A percentile compares a stretch with the other conserved stretches of the same genome.
Evolutionary conservation across 352 stramenopile genomes (phyloP).

Genomic region (Phytophthora agathidicida): DNA sequence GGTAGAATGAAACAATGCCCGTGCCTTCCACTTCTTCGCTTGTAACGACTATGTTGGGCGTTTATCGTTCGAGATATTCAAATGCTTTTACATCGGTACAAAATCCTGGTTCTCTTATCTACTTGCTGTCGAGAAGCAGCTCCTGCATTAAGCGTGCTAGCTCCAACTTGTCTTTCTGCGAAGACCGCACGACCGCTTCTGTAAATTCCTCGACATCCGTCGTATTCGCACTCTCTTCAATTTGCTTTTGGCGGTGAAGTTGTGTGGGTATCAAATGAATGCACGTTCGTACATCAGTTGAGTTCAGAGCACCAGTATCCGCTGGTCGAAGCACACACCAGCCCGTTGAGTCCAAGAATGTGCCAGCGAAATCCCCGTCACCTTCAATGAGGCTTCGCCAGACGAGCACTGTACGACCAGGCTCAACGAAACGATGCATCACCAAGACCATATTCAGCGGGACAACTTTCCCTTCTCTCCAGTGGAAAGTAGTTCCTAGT

Average conservation of each 20-base stretch:
- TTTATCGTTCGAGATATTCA: too few species aligned
- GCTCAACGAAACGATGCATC: slow-evolving; percentile 13
- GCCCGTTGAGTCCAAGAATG: slow-evolving; percentile 11
- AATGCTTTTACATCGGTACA: too few species aligned
- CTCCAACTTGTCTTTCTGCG: slow-evolving; percentile 1
- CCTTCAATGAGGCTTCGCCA: slow-evolving; percentile 17
- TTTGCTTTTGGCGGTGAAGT: too few species aligned
- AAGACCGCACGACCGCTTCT: slow-evolving; percentile 3
- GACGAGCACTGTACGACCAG: slow-evolving; percentile 12
- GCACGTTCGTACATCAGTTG: slow-evolving; percentile 15
- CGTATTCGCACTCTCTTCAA: neutral
- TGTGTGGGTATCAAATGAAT: slow-evolving; percentile 1
- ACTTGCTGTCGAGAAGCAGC: too few species aligned
- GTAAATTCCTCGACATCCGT: slow-evolving; percentile 1
- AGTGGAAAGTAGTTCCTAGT: slow-evolving; percentile 8
- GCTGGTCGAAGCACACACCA: slow-evolving; percentile 14
- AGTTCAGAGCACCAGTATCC: neutral
- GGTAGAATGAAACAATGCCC: too few species aligned
- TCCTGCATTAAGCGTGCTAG: slow-evolving; percentile 11
- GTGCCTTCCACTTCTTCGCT: too few species aligned
- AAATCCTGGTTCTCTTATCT: too few species aligned
- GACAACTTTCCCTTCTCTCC: neutral
- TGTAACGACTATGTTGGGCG: too few species aligned
- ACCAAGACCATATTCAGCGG: neutral
- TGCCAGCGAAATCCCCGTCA: slow-evolving; percentile 9